A percentile compares a stretch with the other conserved stretches of the same genome.
Conservation (phyloP, 1,284 basidiomycete genomes). For the Tilletia caries region DNA sequence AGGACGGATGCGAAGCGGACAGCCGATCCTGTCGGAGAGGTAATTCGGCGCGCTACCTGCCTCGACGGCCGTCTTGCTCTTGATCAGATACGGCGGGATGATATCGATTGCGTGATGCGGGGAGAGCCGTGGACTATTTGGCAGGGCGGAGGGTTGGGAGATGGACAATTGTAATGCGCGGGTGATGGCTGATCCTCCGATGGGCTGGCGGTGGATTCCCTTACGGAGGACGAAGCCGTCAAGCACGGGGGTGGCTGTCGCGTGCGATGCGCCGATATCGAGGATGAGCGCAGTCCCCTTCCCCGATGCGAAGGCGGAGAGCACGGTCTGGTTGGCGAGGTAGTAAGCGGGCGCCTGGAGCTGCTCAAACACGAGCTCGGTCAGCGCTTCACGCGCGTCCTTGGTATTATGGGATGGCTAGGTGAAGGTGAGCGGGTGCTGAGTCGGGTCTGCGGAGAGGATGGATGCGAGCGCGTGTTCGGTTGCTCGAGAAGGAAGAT, state of each 20-base stretch:
- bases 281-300: constrained; percentile 93
- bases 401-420: constrained; percentile 95
- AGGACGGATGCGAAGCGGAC: constrained; percentile 65
- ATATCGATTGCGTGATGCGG: constrained; percentile 50
- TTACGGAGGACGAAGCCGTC: constrained; percentile 97
- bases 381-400: constrained; percentile 83
- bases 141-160: constrained; percentile 9
- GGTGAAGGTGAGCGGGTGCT: constrained; percentile 88
- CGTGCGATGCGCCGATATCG: constrained; percentile 82
- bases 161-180: constrained; percentile 19
- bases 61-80: constrained; percentile 67
- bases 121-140: neutral
- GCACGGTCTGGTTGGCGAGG: constrained; percentile 89
- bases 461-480: constrained; percentile 29
- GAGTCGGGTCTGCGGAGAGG: constrained; percentile 56
- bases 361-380: constrained; percentile 95
- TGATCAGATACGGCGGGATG: constrained; percentile 80
- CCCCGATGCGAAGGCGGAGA: constrained; percentile 95
- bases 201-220: constrained; percentile 60
- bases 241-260: constrained; percentile 88
- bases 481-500: neutral
- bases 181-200: constrained; percentile 38
- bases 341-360: constrained; percentile 94
- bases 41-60: constrained; percentile 64
- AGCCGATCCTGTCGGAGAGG: constrained; percentile 46